These are phyloP conservation scores for Myxozyma nipponensis DNA, from an alignment of 805 yeast genomes.

Conservation along the genomic window DNA sequence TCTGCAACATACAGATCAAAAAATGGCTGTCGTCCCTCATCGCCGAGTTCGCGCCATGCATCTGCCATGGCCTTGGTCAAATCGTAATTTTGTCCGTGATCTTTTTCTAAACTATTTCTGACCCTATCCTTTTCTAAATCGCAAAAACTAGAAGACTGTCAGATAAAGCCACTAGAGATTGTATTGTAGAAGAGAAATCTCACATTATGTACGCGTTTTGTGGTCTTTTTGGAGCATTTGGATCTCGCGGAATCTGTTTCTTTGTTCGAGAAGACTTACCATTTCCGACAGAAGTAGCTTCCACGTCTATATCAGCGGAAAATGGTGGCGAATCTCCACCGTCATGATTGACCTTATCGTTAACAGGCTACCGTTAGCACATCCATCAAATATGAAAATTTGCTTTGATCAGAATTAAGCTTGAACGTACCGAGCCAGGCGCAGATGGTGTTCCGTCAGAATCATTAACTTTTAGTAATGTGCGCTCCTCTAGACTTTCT, in stretches of 20 bases:
- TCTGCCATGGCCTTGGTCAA: conserved; percentile 76
- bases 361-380: conserved; percentile 1
- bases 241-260: conserved; percentile 58
- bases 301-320: neutral
- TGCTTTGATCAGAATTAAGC: conserved; percentile 3
- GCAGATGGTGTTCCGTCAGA: conserved; percentile 34
- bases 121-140: conserved; percentile 77
- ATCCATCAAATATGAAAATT: no score
- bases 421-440: conserved; percentile 32
- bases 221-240: conserved; percentile 82
- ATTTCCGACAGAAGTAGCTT: neutral
- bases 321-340: neutral
- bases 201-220: conserved; percentile 77
- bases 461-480: conserved; percentile 31
- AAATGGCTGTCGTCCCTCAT: conserved; percentile 66
- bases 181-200: neutral
- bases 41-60: conserved; percentile 73
- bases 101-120: conserved; percentile 53
- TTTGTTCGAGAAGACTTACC: conserved; percentile 37
- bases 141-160: conserved; percentile 48
- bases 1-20: conserved; percentile 75
- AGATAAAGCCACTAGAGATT: conserved; percentile 4
- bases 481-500: conserved; percentile 66
- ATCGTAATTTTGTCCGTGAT: conserved; percentile 47
- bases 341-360: conserved; percentile 11